Conservation (phyloP, 148 eudicot genomes). For the Rhododendron williamsianum region DNA sequence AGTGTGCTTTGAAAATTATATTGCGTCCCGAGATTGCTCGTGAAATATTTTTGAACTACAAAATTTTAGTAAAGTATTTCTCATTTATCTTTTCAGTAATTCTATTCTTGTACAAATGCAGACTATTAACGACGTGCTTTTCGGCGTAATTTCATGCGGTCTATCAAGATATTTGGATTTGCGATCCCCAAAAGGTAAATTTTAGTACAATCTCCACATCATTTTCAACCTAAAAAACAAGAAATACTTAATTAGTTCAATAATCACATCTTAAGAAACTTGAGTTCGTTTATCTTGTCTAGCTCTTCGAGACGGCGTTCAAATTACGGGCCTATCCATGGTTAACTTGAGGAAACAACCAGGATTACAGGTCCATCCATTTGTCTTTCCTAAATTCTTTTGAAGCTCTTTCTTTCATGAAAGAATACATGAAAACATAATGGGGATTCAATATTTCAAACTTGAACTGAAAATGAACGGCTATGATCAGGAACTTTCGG, state of each 20-base stretch:
- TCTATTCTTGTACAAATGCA: slow-evolving; percentile 20
- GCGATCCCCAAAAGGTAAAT: slow-evolving; percentile 44
- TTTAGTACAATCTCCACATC: neutral
- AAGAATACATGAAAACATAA: neutral
- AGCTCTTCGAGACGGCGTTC: slow-evolving; percentile 39
- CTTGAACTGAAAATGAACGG: neutral
- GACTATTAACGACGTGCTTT: slow-evolving; percentile 77
- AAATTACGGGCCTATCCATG: slow-evolving; percentile 56
- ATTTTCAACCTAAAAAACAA: neutral
- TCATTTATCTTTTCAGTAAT: neutral
- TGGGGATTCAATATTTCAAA: too few relatives aligned
- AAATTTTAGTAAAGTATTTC: neutral
- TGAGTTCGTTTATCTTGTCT: slow-evolving; percentile 2
- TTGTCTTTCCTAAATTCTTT: neutral
- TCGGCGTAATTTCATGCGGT: slow-evolving; percentile 62
- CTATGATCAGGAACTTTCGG: slow-evolving; percentile 27
- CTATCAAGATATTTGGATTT: slow-evolving; percentile 49
- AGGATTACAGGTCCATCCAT: slow-evolving; percentile 47
- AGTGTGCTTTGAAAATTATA: neutral
- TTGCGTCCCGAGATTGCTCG: neutral
- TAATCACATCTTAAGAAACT: neutral
- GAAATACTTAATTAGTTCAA: neutral
- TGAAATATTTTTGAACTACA: neutral
- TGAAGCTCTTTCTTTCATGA: neutral
- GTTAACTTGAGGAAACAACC: slow-evolving; percentile 56